phyloP scores from a whole-genome alignment of 1,284 basidiomycete species.

The Cutaneotrichosporon cutaneum region DNA sequence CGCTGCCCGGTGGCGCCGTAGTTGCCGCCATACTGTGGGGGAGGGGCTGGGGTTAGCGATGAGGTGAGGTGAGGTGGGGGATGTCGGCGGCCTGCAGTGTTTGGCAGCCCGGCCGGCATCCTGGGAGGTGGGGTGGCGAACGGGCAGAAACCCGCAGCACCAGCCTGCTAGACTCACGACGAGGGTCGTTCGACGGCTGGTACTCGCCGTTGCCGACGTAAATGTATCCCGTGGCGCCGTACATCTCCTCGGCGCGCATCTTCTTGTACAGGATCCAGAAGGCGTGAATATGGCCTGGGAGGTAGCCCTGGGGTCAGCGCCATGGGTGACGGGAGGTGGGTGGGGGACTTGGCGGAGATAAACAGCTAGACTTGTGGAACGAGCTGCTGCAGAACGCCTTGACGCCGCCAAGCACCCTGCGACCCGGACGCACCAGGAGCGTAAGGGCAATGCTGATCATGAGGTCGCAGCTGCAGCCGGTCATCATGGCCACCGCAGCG shows the following conservation, averaged over 20 bases:
- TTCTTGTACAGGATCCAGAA: slow-evolving; percentile 55
- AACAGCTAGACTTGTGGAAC: neutral
- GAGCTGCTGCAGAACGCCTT: neutral
- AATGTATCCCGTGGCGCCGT: slow-evolving; percentile 64
- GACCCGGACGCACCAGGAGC: slow-evolving; percentile 24
- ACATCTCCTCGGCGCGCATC: slow-evolving; percentile 73
- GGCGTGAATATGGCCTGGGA: slow-evolving; percentile 54
- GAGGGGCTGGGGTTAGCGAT: slow-evolving; percentile 8
- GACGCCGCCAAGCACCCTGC: neutral
- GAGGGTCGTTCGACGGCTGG: slow-evolving; percentile 17
- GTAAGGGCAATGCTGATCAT: slow-evolving; percentile 66
- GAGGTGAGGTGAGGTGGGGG: neutral
- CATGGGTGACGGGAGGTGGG: no score
- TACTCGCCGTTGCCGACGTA: slow-evolving; percentile 53
- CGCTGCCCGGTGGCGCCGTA: neutral
- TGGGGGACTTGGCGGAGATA: neutral
- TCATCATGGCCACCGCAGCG: slow-evolving; percentile 65
- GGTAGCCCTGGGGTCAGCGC: slow-evolving; percentile 26
- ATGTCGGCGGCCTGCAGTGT: neutral
- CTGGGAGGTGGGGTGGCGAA: no score
- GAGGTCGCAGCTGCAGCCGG: slow-evolving; percentile 74
- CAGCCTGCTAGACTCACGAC: slow-evolving; percentile 5
- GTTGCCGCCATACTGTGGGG: slow-evolving; percentile 5
- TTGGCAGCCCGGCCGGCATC: no score
- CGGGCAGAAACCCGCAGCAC: no score